Evolutionary conservation across 2,329 filamentous ascomycete genomes (phyloP).

Genomic region (Zymoseptoria crescenta): DNA sequence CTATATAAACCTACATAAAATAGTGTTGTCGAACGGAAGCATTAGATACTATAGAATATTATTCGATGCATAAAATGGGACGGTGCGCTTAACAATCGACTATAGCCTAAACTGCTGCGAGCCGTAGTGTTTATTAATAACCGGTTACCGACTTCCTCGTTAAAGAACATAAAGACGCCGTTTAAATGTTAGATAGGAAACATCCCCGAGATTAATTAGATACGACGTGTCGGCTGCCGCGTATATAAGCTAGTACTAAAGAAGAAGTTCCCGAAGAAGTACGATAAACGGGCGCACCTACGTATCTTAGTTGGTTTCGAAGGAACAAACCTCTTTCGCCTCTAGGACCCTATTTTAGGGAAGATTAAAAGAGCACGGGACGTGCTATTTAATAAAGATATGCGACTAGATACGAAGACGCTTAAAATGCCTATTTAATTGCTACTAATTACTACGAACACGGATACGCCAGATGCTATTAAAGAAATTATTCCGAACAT

Average conservation of each 20-base stretch:
- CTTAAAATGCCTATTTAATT: too few species aligned
- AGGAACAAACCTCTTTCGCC: background rate
- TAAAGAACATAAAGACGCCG: background rate
- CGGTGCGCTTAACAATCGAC: background rate
- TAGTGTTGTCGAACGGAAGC: background rate
- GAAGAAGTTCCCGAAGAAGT: conserved; percentile 1
- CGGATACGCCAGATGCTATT: too few species aligned
- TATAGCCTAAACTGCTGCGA: background rate
- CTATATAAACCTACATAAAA: background rate
- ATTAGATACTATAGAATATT: conserved; percentile 1
- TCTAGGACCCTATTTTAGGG: background rate
- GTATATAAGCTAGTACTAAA: conserved; percentile 1
- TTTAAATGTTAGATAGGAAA: background rate
- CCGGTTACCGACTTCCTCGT: background rate
- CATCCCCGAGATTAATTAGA: background rate
- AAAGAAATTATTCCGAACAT: too few species aligned
- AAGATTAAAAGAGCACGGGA: conserved; percentile 1
- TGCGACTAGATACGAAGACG: too few species aligned
- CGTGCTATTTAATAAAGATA: too few species aligned
- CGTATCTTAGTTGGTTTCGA: conserved; percentile 1
- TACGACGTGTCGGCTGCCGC: background rate
- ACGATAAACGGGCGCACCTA: background rate
- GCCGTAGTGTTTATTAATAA: background rate
- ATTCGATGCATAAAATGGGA: conserved; percentile 1
- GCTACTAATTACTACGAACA: too few species aligned